phyloP scores from a whole-genome alignment of 2,329 filamentous ascomycete genomes.

The Fusarium sp. region DNA sequence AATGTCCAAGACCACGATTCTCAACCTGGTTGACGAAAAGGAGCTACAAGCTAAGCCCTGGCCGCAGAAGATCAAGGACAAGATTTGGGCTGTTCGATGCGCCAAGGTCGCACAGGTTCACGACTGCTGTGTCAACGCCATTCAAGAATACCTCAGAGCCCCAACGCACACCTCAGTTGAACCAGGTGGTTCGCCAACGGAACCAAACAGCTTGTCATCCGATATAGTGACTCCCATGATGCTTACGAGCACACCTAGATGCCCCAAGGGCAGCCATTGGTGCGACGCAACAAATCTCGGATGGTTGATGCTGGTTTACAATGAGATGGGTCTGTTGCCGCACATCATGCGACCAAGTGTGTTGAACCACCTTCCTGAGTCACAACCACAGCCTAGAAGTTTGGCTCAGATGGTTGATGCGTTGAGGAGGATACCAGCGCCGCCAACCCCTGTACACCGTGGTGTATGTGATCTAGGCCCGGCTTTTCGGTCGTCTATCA shows the following conservation, averaged over 20 bases:
- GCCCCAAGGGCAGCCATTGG: slow-evolving; percentile 61
- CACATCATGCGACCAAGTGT: slow-evolving; percentile 53
- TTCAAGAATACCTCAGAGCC: slow-evolving; percentile 61
- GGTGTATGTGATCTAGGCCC: slow-evolving; percentile 64
- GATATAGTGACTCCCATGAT: slow-evolving; percentile 31
- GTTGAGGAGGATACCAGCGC: slow-evolving; percentile 58
- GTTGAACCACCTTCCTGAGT: slow-evolving; percentile 40
- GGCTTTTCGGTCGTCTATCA: slow-evolving; percentile 60
- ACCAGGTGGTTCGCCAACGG: slow-evolving; percentile 35
- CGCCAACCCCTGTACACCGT: slow-evolving; percentile 55
- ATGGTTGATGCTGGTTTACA: slow-evolving; percentile 65
- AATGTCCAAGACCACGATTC: slow-evolving; percentile 62
- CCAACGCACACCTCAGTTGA: slow-evolving; percentile 34
- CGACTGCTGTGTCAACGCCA: slow-evolving; percentile 56
- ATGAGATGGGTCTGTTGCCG: slow-evolving; percentile 59
- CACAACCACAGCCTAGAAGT: slow-evolving; percentile 51
- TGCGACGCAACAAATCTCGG: slow-evolving; percentile 67
- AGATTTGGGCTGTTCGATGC: slow-evolving; percentile 60
- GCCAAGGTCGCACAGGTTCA: slow-evolving; percentile 65
- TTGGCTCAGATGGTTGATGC: slow-evolving; percentile 60
- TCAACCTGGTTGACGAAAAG: slow-evolving; percentile 59
- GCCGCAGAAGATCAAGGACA: slow-evolving; percentile 61
- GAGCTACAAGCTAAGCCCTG: slow-evolving; percentile 59
- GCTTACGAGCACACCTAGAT: slow-evolving; percentile 58
- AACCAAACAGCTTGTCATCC: slow-evolving; percentile 36